phyloP scores from a whole-genome alignment of 345 rosid genomes.

The Lumnitzera racemosa region DNA sequence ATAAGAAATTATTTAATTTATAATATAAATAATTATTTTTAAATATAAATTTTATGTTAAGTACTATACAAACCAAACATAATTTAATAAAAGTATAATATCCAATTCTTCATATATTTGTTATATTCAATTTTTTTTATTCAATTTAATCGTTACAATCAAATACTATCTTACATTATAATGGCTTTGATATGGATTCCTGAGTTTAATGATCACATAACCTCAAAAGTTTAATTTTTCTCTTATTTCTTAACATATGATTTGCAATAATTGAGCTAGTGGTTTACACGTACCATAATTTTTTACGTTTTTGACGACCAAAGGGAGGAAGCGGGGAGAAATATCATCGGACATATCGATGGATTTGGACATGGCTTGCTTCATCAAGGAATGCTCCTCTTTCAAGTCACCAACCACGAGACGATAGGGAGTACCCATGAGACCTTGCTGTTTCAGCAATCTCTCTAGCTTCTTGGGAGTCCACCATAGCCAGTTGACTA shows the following conservation, averaged over 20 bases:
- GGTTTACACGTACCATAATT: not conserved
- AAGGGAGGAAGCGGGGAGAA: not conserved
- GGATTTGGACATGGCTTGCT: not conserved
- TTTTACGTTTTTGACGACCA: not conserved
- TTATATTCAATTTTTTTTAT: too few species aligned
- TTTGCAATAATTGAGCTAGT: not conserved
- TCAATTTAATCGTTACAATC: too few species aligned
- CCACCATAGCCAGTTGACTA: not conserved
- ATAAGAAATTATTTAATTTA: too few species aligned
- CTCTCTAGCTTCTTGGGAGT: slow-evolving; percentile 2
- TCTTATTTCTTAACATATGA: not conserved
- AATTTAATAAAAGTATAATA: too few species aligned
- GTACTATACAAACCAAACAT: too few species aligned
- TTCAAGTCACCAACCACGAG: not conserved
- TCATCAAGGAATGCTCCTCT: not conserved
- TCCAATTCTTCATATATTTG: too few species aligned
- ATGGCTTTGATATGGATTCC: too few species aligned
- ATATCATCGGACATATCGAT: not conserved
- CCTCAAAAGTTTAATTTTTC: not conserved
- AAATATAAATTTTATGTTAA: too few species aligned
- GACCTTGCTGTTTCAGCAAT: not conserved
- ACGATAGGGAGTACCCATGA: not conserved
- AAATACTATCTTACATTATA: too few species aligned
- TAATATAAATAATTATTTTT: too few species aligned
- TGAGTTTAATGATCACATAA: not conserved